These are phyloP conservation scores for Biscogniauxia marginata DNA, from an alignment of 2,329 filamentous ascomycete genomes.

Conservation along the genomic window DNA sequence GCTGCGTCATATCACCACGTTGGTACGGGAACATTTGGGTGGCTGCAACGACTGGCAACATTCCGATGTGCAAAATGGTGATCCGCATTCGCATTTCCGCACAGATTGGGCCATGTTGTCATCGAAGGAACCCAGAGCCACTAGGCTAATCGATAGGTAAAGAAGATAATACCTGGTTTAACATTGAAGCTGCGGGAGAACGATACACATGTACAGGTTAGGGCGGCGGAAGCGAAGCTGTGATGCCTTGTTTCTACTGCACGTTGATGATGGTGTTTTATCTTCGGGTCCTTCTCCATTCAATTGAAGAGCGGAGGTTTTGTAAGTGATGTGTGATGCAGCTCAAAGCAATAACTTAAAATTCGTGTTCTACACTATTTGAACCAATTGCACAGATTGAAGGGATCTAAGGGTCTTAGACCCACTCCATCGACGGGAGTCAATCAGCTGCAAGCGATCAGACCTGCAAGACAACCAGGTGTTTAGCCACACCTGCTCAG, in stretches of 20 bases:
- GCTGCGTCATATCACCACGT: conserved; percentile 28
- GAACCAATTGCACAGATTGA: background rate
- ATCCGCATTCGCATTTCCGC: conserved; percentile 30
- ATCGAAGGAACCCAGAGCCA: background rate
- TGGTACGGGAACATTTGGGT: conserved; percentile 8
- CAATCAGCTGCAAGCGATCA: background rate
- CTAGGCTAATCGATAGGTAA: background rate
- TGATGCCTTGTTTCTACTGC: background rate
- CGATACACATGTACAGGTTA: too few species aligned
- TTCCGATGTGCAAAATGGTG: conserved; percentile 31
- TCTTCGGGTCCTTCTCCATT: too few species aligned
- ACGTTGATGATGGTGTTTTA: background rate
- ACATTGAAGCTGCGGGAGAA: background rate
- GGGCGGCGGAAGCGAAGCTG: background rate
- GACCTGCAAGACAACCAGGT: too few species aligned
- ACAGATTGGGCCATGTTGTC: conserved; percentile 3
- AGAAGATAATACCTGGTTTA: background rate
- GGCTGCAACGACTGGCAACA: conserved; percentile 25
- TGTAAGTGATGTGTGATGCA: background rate
- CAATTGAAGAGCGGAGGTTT: too few species aligned
- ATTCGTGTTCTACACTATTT: background rate
- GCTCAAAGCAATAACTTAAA: background rate
- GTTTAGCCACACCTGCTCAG: too few species aligned
- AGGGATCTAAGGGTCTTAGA: background rate
- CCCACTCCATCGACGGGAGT: background rate